Conservation (phyloP, 108 stramenopile species). For the Phaeodactylum tricornutum region DNA sequence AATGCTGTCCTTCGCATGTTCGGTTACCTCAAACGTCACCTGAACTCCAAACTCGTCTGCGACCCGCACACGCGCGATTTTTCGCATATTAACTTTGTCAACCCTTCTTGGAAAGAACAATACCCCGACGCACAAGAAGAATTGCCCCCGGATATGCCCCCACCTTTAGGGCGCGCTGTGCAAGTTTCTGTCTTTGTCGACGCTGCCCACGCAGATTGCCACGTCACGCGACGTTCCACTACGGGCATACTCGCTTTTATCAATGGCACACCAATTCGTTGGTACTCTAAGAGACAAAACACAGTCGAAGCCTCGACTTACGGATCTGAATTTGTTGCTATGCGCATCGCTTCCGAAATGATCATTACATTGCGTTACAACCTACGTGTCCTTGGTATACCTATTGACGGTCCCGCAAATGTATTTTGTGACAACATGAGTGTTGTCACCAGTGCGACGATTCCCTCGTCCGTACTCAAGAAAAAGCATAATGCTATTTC, state of each 20-base stretch:
- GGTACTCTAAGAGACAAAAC: conserved; percentile 39
- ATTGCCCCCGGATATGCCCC: conserved; percentile 19
- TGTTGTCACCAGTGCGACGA: conserved; percentile 16
- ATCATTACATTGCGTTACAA: conserved; percentile 42
- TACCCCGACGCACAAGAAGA: conserved; percentile 16
- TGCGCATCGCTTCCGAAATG: conserved; percentile 25
- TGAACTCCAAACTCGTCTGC: conserved; percentile 18
- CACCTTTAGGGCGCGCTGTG: conserved; percentile 19
- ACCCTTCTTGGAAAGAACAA: conserved; percentile 15
- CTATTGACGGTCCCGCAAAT: conserved; percentile 13
- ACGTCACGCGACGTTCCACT: conserved; percentile 30
- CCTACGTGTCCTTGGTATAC: conserved; percentile 44
- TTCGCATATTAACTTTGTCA: conserved; percentile 5
- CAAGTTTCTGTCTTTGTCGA: conserved; percentile 29
- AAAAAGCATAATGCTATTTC: conserved; percentile 36
- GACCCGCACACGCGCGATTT: conserved; percentile 3
- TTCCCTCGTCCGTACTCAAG: conserved; percentile 29
- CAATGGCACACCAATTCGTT: conserved; percentile 34
- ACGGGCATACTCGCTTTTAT: conserved; percentile 44
- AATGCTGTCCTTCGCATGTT: conserved; percentile 25
- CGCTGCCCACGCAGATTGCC: conserved; percentile 37
- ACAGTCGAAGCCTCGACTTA: conserved; percentile 47
- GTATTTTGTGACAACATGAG: conserved; percentile 34
- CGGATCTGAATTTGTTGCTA: conserved; percentile 36
- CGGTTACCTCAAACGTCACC: conserved; percentile 13